These are phyloP conservation scores for Dentipellis sp. DNA, from an alignment of 768 basidiomycete genomes.

Conservation along the genomic window DNA sequence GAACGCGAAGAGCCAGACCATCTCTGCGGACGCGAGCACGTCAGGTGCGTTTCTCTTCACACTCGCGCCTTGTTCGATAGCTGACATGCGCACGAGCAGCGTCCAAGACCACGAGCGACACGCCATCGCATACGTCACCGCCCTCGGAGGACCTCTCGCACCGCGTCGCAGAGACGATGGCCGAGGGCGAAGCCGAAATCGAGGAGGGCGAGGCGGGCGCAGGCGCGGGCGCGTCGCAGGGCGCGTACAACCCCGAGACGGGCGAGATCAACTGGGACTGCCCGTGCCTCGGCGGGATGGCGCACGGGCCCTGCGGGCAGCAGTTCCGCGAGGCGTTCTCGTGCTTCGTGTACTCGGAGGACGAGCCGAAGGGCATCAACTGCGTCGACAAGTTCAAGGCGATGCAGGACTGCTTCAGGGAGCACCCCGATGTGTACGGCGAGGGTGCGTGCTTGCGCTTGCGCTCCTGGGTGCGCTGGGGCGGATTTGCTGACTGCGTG, in stretches of 20 bases:
- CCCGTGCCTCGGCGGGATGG: conserved; percentile 98
- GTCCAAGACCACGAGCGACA: background rate
- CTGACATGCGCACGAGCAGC: conserved; percentile 6
- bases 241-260: conserved; percentile 90
- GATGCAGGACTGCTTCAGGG: conserved; percentile 97
- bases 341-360: conserved; percentile 91
- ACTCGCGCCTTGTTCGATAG: background rate
- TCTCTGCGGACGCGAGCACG: conserved; percentile 17
- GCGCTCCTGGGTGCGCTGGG: background rate
- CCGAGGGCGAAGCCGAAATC: background rate
- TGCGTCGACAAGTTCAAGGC: conserved; percentile 96
- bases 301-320: conserved; percentile 88
- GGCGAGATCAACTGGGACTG: conserved; percentile 99
- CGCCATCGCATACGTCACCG: conserved; percentile 3
- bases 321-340: conserved; percentile 95
- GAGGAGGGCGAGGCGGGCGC: conserved; percentile 18
- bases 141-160: background rate
- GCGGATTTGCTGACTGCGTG: background rate
- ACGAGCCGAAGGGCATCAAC: conserved; percentile 95
- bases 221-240: conserved; percentile 21
- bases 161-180: background rate
- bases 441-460: conserved; percentile 52
- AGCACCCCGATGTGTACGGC: conserved; percentile 92
- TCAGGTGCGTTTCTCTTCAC: conserved; percentile 3
- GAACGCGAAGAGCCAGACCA: conserved; percentile 10